phyloP scores from a whole-genome alignment of 169 alveolate species.

The Eimeria tenella region DNA sequence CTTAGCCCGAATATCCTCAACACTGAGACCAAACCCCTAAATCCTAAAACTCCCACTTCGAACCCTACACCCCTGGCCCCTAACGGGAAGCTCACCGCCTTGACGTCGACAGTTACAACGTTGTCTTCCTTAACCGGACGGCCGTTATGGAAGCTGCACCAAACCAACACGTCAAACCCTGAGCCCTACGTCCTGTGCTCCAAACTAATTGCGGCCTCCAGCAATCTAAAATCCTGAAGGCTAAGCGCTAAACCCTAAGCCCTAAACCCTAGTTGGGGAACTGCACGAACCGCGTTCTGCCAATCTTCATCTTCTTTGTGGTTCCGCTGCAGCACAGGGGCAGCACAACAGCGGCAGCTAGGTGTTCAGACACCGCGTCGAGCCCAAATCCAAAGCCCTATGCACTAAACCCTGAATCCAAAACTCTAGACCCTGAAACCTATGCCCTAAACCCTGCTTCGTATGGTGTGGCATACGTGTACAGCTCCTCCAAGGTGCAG shows the following conservation, averaged over 20 bases:
- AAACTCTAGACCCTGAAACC: background rate
- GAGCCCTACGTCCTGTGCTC: background rate
- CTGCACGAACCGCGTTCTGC: slow-evolving; percentile 78
- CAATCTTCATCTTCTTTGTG: slow-evolving; percentile 83
- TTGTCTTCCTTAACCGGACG: slow-evolving; percentile 81
- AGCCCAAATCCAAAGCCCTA: background rate
- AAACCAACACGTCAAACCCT: background rate
- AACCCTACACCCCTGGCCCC: background rate
- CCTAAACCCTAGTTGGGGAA: background rate
- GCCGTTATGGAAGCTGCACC: slow-evolving; percentile 58
- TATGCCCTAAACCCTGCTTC: background rate
- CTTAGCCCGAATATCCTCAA: background rate
- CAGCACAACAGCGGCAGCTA: background rate
- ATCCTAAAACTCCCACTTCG: background rate
- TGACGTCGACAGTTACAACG: slow-evolving; percentile 81
- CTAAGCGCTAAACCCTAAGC: background rate
- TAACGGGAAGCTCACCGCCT: slow-evolving; percentile 71
- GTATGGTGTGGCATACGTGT: slow-evolving; percentile 46
- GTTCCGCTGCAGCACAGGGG: slow-evolving; percentile 75
- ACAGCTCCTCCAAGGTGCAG: slow-evolving; percentile 81
- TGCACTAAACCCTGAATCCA: background rate
- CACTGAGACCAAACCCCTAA: too few species aligned
- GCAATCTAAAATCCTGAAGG: background rate
- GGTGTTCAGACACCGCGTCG: slow-evolving; percentile 2
- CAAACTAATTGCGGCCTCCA: background rate